Evolutionary conservation across 148 eudicot species (phyloP).

Genomic region (Fagopyrum esculentum): DNA sequence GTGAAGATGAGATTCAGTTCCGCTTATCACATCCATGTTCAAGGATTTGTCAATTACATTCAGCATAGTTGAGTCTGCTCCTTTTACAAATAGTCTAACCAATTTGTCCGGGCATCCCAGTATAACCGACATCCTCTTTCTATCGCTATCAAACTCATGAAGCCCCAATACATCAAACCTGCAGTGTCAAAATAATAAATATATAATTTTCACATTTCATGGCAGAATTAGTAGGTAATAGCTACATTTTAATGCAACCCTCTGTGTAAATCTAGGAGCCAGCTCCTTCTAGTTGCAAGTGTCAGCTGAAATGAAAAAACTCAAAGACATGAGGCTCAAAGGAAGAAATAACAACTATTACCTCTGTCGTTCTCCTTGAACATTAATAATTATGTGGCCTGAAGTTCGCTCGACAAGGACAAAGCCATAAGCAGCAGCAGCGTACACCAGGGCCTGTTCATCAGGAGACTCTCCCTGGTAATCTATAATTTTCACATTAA

Average conservation of each 20-base stretch:
- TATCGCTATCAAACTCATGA: constrained; percentile 97
- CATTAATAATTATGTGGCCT: constrained; percentile 86
- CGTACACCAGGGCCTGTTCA: constrained; percentile 97
- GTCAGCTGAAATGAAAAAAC: not conserved
- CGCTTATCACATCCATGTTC: constrained; percentile 32
- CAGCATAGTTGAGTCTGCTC: constrained; percentile 93
- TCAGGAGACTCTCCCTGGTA: constrained; percentile 99
- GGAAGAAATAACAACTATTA: constrained; percentile 18
- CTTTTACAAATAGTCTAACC: constrained; percentile 85
- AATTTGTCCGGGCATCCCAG: constrained; percentile 78
- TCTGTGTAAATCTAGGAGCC: not conserved
- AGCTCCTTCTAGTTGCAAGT: not conserved
- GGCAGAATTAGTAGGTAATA: not conserved
- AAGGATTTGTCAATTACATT: constrained; percentile 54
- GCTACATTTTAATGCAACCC: not conserved
- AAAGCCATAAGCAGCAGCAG: constrained; percentile 96
- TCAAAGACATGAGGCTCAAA: not conserved
- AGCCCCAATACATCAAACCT: constrained; percentile 95
- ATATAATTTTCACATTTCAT: not conserved
- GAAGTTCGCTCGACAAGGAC: constrained; percentile 90
- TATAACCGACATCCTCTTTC: constrained; percentile 98
- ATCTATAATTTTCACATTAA: constrained; percentile 54
- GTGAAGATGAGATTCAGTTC: constrained; percentile 71
- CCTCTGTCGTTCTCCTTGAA: constrained; percentile 89
- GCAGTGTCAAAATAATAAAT: constrained; percentile 22